Conservation (phyloP, 129 eudicot species). For the Centrapalus pauciflorus region DNA sequence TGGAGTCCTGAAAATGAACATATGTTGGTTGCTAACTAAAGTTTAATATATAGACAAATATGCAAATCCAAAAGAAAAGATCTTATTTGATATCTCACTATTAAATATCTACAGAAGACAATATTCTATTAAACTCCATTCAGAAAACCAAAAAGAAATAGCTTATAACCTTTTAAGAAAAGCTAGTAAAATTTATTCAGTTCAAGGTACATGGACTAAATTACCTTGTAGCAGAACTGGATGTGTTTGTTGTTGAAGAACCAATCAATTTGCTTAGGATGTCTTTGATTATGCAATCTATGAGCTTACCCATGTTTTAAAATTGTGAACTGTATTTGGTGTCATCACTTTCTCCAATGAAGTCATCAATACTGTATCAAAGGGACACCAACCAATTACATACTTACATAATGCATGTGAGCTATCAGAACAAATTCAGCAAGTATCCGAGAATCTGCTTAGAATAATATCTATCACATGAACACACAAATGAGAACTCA, state of each 20-base stretch:
- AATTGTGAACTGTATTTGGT: conserved; percentile 56
- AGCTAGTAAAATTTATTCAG: background rate
- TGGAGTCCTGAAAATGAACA: too few species aligned
- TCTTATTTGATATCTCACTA: too few species aligned
- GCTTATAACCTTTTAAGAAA: background rate
- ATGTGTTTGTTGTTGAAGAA: conserved; percentile 30
- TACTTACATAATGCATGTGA: too few species aligned
- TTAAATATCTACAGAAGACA: background rate
- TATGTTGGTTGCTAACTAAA: too few species aligned
- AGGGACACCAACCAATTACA: background rate
- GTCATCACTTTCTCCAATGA: conserved; percentile 39
- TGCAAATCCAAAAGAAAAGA: background rate
- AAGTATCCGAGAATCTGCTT: background rate
- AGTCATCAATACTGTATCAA: conserved; percentile 63
- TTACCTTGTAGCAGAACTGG: conserved; percentile 41
- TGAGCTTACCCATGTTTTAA: conserved; percentile 71
- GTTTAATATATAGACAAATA: too few species aligned
- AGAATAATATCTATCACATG: background rate
- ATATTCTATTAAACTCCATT: background rate
- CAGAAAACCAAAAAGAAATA: background rate
- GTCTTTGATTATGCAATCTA: conserved; percentile 34
- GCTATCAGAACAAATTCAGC: background rate
- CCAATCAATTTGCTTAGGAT: conserved; percentile 43
- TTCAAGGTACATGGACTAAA: background rate
- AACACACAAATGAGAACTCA: background rate